Evolutionary conservation across 2,329 filamentous ascomycete genomes (phyloP).

Genomic region (Geosmithia putterillii): DNA sequence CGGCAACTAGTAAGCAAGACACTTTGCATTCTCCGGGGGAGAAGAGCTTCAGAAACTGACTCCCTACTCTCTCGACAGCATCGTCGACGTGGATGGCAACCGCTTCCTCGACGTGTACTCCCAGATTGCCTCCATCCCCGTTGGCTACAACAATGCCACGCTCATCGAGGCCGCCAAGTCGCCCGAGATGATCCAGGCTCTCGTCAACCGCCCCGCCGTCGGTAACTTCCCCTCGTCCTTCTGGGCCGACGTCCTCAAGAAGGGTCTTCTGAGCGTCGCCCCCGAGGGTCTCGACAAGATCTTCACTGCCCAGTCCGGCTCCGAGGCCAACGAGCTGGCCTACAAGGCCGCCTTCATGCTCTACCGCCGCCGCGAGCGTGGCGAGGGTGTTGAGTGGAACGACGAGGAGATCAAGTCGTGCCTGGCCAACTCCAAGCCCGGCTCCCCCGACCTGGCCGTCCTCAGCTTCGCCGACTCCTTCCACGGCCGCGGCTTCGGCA

Average conservation of each 20-base stretch:
- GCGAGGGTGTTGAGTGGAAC: slow-evolving; percentile 56
- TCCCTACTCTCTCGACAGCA: slow-evolving; percentile 19
- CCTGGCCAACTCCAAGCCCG: slow-evolving; percentile 63
- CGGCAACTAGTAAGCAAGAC: slow-evolving; percentile 29
- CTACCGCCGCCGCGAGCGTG: slow-evolving; percentile 59
- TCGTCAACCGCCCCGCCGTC: slow-evolving; percentile 69
- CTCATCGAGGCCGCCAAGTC: slow-evolving; percentile 53
- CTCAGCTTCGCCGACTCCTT: slow-evolving; percentile 68
- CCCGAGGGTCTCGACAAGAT: slow-evolving; percentile 65
- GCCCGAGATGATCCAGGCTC: slow-evolving; percentile 57
- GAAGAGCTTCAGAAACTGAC: not conserved
- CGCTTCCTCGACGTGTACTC: slow-evolving; percentile 48
- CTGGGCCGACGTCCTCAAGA: slow-evolving; percentile 60
- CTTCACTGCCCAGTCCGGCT: slow-evolving; percentile 69
- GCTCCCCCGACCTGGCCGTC: slow-evolving; percentile 63
- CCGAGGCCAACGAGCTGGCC: slow-evolving; percentile 73
- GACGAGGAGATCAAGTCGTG: slow-evolving; percentile 53
- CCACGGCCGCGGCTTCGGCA: slow-evolving; percentile 72
- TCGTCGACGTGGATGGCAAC: slow-evolving; percentile 37
- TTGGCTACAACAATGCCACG: slow-evolving; percentile 69
- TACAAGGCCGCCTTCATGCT: slow-evolving; percentile 85
- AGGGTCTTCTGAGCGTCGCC: slow-evolving; percentile 59
- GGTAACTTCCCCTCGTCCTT: slow-evolving; percentile 71
- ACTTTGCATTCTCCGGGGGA: not conserved
- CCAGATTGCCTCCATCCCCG: slow-evolving; percentile 73